phyloP scores from a whole-genome alignment of 306 rosid genomes.

The Casuarina glauca region DNA sequence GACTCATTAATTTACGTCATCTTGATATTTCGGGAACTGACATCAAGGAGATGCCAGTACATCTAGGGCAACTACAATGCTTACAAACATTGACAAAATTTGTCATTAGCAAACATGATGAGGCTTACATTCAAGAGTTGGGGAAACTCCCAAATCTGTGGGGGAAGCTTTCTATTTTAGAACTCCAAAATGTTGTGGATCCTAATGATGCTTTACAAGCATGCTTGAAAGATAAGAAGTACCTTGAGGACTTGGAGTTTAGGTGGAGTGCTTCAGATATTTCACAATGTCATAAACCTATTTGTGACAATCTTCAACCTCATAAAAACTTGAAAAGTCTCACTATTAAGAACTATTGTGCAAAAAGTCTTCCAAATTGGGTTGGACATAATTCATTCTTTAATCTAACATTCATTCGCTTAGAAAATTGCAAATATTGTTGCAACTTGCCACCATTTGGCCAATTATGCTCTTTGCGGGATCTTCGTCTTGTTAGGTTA shows the following conservation, averaged over 20 bases:
- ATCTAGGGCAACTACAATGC: neutral
- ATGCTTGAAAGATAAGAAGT: neutral
- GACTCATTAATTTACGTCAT: conserved; percentile 2
- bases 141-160: neutral
- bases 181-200: neutral
- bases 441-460: too few species aligned
- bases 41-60: neutral
- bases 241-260: neutral
- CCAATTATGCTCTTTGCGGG: too few species aligned
- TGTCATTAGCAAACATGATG: neutral
- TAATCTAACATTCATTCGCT: neutral
- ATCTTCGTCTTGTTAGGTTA: too few species aligned
- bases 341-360: neutral
- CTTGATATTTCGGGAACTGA: neutral
- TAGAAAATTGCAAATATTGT: too few species aligned
- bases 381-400: neutral
- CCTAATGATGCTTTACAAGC: neutral
- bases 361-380: neutral
- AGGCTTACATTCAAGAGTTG: neutral
- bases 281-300: too few species aligned
- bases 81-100: neutral
- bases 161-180: neutral
- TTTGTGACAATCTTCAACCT: neutral
- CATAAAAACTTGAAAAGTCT: neutral
- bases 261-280: neutral